A percentile compares a stretch with the other conserved stretches of the same genome.
phyloP scores from a whole-genome alignment of 1,284 basidiomycete species.

The Ceratorhiza oryzae-sativae region DNA sequence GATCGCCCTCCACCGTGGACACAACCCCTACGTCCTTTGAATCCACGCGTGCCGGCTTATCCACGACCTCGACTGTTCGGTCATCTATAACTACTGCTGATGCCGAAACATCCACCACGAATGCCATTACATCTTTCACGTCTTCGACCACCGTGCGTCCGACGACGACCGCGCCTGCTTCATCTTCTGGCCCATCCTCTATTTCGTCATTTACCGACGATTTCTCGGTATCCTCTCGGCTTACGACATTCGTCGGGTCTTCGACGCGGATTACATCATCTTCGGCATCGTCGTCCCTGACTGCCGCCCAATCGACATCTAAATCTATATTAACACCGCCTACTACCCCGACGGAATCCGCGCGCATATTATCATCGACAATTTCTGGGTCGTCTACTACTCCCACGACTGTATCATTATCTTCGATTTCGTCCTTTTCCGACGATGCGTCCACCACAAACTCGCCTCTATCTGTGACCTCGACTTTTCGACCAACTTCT shows the following conservation, averaged over 20 bases:
- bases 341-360: conserved; percentile 26
- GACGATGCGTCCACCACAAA: conserved; percentile 45
- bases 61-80: background rate
- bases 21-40: background rate
- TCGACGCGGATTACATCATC: conserved; percentile 37
- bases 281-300: conserved; percentile 39
- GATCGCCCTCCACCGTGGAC: background rate
- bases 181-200: conserved; percentile 9
- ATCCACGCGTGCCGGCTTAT: background rate
- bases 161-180: background rate
- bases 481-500: conserved; percentile 43
- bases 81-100: background rate
- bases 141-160: background rate
- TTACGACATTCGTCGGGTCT: conserved; percentile 31
- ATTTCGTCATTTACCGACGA: conserved; percentile 44
- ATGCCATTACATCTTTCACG: background rate
- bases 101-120: background rate
- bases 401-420: conserved; percentile 44
- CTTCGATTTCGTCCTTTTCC: conserved; percentile 42
- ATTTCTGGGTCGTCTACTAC: conserved; percentile 22
- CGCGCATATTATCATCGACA: conserved; percentile 44
- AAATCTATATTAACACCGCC: conserved; percentile 40
- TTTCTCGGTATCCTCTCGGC: conserved; percentile 29
- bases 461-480: conserved; percentile 44
- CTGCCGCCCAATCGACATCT: conserved; percentile 33